phyloP scores from a whole-genome alignment of 768 basidiomycete species.

The Termitomyces sp. region DNA sequence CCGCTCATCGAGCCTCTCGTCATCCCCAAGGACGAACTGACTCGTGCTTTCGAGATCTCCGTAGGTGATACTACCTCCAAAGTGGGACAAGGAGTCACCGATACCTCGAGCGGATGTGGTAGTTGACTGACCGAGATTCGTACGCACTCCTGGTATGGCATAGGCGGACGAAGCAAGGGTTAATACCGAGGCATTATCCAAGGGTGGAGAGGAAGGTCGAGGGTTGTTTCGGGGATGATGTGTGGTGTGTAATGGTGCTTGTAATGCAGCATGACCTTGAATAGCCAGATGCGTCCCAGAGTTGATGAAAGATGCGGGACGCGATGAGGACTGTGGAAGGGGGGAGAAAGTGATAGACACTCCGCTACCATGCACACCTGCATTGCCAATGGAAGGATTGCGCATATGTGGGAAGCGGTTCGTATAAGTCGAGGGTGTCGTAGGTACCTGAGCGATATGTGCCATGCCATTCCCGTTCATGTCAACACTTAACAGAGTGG shows the following conservation, averaged over 20 bases:
- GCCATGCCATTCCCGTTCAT: conserved; percentile 75
- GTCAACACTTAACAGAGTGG: conserved; percentile 89
- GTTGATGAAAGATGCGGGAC: conserved; percentile 35
- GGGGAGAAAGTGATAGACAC: conserved; percentile 72
- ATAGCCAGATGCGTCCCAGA: conserved; percentile 18
- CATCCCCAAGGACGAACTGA: conserved; percentile 61
- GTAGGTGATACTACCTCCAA: conserved; percentile 53
- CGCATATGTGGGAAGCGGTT: conserved; percentile 59
- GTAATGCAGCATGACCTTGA: conserved; percentile 26
- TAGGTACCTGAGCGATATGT: conserved; percentile 84
- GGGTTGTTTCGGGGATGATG: conserved; percentile 97
- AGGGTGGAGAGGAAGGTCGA: conserved; percentile 83
- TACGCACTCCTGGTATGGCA: conserved; percentile 57
- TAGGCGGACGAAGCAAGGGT: conserved; percentile 94
- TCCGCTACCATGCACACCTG: conserved; percentile 38
- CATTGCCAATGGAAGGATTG: conserved; percentile 39
- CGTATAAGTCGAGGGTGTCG: conserved; percentile 47
- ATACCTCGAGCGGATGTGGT: conserved; percentile 47
- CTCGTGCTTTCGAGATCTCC: conserved; percentile 64
- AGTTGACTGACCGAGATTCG: conserved; percentile 37
- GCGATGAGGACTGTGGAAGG: conserved; percentile 46
- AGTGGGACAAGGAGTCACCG: conserved; percentile 66
- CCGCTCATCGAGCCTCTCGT: conserved; percentile 56
- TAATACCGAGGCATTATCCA: conserved; percentile 87
- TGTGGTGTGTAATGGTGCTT: conserved; percentile 85